Base-by-base conservation (phyloP, 2,329 filamentous ascomycete genomes). In the Aspergillus ochraceus region DNA sequence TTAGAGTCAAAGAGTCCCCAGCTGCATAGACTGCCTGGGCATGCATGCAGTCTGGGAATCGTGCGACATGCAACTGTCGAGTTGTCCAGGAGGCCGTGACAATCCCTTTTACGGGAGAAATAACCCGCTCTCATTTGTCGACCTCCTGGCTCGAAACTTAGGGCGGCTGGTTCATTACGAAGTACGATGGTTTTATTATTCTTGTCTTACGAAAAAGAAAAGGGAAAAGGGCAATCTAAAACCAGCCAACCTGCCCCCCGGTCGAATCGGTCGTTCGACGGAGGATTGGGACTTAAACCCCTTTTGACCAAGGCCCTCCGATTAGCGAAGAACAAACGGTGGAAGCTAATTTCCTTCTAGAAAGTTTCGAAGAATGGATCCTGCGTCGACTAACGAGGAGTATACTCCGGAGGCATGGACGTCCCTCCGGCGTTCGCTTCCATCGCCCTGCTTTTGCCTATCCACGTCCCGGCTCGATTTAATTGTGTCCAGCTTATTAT, bases 331-430 rank as follows among this genome's bases (percentile, higher is more conserved):
- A 59, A 45, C 61, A 65, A 29, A 70, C 66, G 65, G 68, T 57
- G 62, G 68, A 72, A 66, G 65, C 62, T 70, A 72, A 65, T 65
- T 65, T 69, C 64, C 69, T 74, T 74, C 71, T 74, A 73, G 70
- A 73, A 73, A 68, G 66, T 63, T 72, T 72, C 64, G 61, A 68
- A 66, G 56, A 52, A 61, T 63, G 63, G 61, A 53, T 52, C 53
- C 54, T 42, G 49, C 53, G 30, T 57, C 54, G 49, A 39, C 47
- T 49, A 45, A 45, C 17, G 20, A 30, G 36, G 30, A 45, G 30
- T 49, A 53, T 46, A 51, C 42, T 58, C 46, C 30, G 52, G 26
- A 30, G 39, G 30, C 51, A 39, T 52, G 39, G 49, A 14, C 30
- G 30, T 32, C 30, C 32, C 5, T 17, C 32, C 14, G 11, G 32